A percentile compares a stretch with the other conserved stretches of the same genome.
phyloP scores from a whole-genome alignment of 1,139 yeast species.

The Suhomyces bolitotheri region DNA sequence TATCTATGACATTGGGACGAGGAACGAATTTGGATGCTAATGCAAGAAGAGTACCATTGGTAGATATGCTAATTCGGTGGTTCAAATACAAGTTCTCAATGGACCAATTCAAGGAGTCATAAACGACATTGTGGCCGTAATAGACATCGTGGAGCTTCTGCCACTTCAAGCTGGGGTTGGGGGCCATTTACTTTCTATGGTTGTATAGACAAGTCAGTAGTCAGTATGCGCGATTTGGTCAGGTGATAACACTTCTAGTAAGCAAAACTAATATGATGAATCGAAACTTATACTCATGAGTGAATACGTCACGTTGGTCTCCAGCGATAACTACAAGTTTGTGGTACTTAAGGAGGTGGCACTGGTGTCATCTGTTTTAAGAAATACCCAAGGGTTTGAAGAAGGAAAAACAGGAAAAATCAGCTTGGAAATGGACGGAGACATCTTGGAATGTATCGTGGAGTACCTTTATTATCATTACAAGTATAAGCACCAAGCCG shows the following conservation, averaged over 20 bases:
- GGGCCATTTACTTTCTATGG: conserved; percentile 12
- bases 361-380: conserved; percentile 75
- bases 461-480: conserved; percentile 81
- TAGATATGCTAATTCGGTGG: conserved; percentile 29
- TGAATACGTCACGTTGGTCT: conserved; percentile 62
- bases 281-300: too few species aligned
- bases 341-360: conserved; percentile 77
- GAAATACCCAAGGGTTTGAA: conserved; percentile 63
- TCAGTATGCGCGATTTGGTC: too few species aligned
- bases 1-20: conserved; percentile 42
- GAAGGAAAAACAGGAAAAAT: conserved; percentile 55
- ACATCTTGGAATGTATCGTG: conserved; percentile 73
- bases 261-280: too few species aligned
- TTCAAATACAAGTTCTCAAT: conserved; percentile 33
- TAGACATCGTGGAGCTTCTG: conserved; percentile 63
- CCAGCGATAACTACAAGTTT: conserved; percentile 71
- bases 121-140: conserved; percentile 52
- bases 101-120: conserved; percentile 40
- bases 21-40: conserved; percentile 35
- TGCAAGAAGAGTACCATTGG: conserved; percentile 38
- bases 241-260: too few species aligned
- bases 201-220: too few species aligned
- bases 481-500: conserved; percentile 63
- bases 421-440: conserved; percentile 66
- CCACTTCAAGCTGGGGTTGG: conserved; percentile 57